Percentiles rank a stretch among this genome's conserved stretches.
Evolutionary conservation across 2,329 filamentous ascomycete genomes (phyloP).

Genomic region (Botrytis fragariae): DNA sequence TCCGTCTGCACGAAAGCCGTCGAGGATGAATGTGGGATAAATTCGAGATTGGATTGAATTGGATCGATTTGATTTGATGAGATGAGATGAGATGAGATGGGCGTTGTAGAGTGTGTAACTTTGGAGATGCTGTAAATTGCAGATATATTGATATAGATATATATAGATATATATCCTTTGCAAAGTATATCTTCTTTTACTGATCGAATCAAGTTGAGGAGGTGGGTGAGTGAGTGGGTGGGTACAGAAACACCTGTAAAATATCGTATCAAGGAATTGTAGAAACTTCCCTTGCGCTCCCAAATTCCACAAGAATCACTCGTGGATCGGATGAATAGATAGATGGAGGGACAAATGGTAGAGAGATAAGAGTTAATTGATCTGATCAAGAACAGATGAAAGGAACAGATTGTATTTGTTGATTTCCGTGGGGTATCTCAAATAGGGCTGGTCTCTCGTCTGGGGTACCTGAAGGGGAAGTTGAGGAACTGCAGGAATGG

Average conservation of each 20-base stretch:
- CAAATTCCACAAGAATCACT: neutral
- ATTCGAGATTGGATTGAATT: neutral
- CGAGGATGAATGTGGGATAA: neutral
- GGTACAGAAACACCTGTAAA: neutral
- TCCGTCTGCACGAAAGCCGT: conserved; percentile 5
- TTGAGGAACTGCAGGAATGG: neutral
- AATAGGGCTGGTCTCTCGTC: neutral
- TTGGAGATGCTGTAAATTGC: neutral
- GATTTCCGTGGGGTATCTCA: conserved; percentile 4
- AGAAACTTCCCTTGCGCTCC: neutral
- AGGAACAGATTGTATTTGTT: neutral
- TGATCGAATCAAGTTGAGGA: neutral
- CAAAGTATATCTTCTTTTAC: neutral
- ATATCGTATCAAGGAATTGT: neutral
- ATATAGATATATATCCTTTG: neutral
- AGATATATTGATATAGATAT: neutral
- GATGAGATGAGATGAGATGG: neutral
- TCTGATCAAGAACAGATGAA: neutral
- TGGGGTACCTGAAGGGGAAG: neutral
- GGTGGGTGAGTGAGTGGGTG: neutral
- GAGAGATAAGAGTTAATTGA: neutral
- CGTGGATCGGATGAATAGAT: neutral
- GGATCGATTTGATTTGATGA: neutral
- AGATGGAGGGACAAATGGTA: neutral
- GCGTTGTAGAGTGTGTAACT: neutral